A percentile compares a stretch with the other conserved stretches of the same genome.
These are phyloP conservation scores for Sisymbrium irio DNA, from an alignment of 345 rosid genomes.

Conservation along the genomic window DNA sequence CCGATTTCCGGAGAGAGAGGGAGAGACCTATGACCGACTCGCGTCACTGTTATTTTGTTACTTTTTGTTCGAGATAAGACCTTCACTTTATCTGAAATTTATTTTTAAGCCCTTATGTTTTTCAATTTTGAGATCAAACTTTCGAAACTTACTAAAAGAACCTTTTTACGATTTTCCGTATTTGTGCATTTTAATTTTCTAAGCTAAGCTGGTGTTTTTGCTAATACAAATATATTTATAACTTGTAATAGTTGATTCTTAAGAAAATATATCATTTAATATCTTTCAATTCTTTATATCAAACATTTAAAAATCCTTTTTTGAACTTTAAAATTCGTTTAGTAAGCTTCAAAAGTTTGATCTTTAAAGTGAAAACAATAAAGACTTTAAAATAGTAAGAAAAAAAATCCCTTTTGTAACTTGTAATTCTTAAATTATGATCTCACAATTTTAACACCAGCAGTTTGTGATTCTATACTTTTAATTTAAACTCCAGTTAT, in stretches of 20 bases:
- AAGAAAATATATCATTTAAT: background rate
- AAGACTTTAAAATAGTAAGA: no score
- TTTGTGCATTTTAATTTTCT: background rate
- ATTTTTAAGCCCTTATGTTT: background rate
- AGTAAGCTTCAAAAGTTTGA: no score
- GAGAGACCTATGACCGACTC: background rate
- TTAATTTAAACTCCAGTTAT: no score
- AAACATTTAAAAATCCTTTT: no score
- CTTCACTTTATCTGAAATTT: background rate
- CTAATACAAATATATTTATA: background rate
- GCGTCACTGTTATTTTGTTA: background rate
- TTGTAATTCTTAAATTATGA: no score
- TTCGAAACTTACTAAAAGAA: background rate
- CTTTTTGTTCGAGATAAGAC: background rate
- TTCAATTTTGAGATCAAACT: background rate
- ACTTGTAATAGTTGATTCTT: background rate
- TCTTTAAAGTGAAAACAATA: no score
- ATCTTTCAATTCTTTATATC: background rate
- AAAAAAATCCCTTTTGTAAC: no score
- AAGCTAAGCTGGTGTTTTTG: background rate
- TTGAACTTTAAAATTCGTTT: no score
- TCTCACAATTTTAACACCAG: no score
- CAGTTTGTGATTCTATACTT: no score
- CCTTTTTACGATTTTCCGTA: background rate
- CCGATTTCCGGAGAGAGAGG: background rate